Evolutionary conservation across 805 yeast genomes (phyloP).

Genomic region (fission yeast (Schizosaccharomyces pombe)): DNA sequence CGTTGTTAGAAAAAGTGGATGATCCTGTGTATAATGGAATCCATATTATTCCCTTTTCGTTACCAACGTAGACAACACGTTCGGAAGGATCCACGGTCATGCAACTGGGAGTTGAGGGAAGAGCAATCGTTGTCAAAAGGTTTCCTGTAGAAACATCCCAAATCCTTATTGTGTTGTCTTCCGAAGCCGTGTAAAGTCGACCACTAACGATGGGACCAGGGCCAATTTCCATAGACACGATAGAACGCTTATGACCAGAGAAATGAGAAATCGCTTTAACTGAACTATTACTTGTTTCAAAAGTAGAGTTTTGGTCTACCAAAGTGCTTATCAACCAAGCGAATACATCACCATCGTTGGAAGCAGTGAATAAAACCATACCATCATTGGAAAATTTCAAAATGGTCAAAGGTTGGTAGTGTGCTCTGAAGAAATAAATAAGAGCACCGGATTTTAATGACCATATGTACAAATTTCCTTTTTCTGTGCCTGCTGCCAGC

Average conservation of each 20-base stretch:
- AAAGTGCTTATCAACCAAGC: constrained; percentile 28
- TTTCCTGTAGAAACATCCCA: constrained; percentile 29
- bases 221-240: background rate
- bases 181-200: constrained; percentile 5
- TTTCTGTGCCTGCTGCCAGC: constrained; percentile 43
- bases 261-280: background rate
- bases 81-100: constrained; percentile 54
- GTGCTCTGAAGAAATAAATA: constrained; percentile 49
- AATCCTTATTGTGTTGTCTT: constrained; percentile 35
- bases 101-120: constrained; percentile 32
- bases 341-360: constrained; percentile 58
- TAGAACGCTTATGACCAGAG: constrained; percentile 3
- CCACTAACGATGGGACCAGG: constrained; percentile 4
- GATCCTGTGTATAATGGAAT: constrained; percentile 13
- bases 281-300: background rate
- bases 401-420: constrained; percentile 50
- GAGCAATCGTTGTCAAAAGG: constrained; percentile 44
- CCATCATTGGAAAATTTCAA: constrained; percentile 38
- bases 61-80: constrained; percentile 51
- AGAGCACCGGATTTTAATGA: constrained; percentile 48
- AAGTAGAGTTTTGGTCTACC: background rate
- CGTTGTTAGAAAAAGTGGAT: constrained; percentile 26
- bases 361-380: constrained; percentile 43
- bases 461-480: constrained; percentile 68
- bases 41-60: constrained; percentile 26